Conservation (phyloP, 2,329 filamentous ascomycete genomes). For the Alternaria sp. region DNA sequence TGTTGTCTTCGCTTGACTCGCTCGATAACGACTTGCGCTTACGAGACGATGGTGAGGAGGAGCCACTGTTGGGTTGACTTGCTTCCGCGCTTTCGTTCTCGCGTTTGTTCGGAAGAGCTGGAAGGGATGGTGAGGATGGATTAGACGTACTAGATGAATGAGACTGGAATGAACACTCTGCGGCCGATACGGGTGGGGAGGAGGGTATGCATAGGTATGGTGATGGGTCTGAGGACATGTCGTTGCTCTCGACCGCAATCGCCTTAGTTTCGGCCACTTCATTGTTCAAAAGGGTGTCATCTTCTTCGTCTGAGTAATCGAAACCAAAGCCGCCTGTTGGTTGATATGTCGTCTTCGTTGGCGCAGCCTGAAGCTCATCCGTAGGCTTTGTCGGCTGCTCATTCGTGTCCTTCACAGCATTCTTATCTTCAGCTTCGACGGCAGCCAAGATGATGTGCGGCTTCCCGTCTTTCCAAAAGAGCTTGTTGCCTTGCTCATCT, state of each 20-base stretch:
- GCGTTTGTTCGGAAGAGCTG: not conserved
- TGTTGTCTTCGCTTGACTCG: not conserved
- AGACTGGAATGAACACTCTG: not conserved
- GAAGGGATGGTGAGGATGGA: not conserved
- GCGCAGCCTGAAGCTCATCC: not conserved
- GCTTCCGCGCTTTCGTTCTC: not conserved
- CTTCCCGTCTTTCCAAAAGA: not conserved
- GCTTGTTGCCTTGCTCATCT: not conserved
- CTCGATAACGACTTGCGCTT: not conserved
- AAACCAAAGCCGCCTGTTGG: not conserved
- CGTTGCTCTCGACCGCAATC: not conserved
- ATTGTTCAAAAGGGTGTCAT: accelerated
- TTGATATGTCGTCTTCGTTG: not conserved
- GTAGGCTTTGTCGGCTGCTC: not conserved
- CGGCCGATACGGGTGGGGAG: not conserved
- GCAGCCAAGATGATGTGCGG: not conserved
- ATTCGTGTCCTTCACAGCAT: not conserved
- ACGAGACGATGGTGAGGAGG: not conserved
- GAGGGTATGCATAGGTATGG: not conserved
- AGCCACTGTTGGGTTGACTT: not conserved
- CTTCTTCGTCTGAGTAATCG: not conserved
- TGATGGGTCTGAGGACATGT: not conserved
- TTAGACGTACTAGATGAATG: not conserved
- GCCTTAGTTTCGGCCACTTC: not conserved
- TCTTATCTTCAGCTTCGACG: not conserved